Evolutionary conservation across 345 rosid genomes (phyloP).

Genomic region (Acer yangbiense): DNA sequence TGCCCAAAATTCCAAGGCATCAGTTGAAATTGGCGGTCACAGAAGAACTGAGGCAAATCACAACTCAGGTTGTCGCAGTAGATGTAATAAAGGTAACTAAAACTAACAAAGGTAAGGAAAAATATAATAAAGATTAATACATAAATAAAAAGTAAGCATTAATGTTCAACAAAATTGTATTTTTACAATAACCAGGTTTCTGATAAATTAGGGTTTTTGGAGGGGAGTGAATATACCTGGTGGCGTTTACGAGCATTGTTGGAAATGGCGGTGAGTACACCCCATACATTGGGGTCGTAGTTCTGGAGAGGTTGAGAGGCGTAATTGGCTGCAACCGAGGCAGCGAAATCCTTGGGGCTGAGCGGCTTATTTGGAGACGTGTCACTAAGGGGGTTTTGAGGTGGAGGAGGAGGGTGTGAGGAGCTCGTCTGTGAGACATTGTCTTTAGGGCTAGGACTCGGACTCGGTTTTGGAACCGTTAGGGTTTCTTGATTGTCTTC

Average conservation of each 20-base stretch:
- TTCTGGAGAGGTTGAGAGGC: conserved; percentile 71
- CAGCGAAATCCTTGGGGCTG: conserved; percentile 49
- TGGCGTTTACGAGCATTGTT: conserved; percentile 72
- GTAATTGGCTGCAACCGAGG: conserved; percentile 61
- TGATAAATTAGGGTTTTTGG: conserved; percentile 18
- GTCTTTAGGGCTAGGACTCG: conserved; percentile 24
- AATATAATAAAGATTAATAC: too few species aligned
- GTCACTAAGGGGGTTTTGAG: conserved; percentile 28
- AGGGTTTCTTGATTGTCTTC: conserved; percentile 30
- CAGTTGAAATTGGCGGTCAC: too few species aligned
- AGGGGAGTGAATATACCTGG: conserved; percentile 45
- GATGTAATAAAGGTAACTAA: too few species aligned
- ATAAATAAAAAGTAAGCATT: neutral
- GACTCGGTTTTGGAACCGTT: conserved; percentile 28
- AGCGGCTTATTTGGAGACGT: conserved; percentile 35
- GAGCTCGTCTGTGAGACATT: conserved; percentile 32
- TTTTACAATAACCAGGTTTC: neutral
- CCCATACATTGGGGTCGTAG: conserved; percentile 78
- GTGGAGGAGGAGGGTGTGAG: conserved; percentile 17
- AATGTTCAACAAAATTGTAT: neutral
- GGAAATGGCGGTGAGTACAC: conserved; percentile 89
- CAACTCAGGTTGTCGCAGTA: too few species aligned
- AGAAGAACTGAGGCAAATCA: too few species aligned
- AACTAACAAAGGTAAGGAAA: too few species aligned
- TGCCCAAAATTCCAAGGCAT: too few species aligned